Evolutionary conservation across 768 basidiomycete species (phyloP).

Genomic region (Kwoniella sp.): DNA sequence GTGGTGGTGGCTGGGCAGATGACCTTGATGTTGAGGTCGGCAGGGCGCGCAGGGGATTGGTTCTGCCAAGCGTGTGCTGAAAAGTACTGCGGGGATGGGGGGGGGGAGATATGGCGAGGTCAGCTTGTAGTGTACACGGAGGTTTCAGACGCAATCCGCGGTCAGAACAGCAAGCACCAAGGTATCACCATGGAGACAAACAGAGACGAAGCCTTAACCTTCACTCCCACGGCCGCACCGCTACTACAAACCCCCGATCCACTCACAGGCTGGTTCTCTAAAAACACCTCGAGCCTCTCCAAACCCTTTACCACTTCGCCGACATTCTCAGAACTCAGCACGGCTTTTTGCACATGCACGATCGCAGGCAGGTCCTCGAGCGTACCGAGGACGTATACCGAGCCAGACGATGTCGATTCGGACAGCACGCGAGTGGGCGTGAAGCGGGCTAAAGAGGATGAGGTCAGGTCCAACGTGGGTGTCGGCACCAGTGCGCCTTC

Average conservation of each 20-base stretch:
- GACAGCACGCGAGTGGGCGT: constrained; percentile 2
- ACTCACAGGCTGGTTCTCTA: constrained; percentile 69
- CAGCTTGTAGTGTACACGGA: too few relatives aligned
- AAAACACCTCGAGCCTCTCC: constrained; percentile 64
- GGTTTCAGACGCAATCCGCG: too few relatives aligned
- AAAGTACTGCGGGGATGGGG: constrained; percentile 60
- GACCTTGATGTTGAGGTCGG: constrained; percentile 77
- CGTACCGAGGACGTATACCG: constrained; percentile 9
- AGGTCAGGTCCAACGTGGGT: background rate
- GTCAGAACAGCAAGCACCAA: too few relatives aligned
- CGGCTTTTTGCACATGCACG: constrained; percentile 35
- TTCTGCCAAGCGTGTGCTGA: constrained; percentile 74
- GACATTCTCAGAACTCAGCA: constrained; percentile 26
- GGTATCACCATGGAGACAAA: too few relatives aligned
- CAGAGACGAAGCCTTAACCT: too few relatives aligned
- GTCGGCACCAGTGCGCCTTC: too few relatives aligned
- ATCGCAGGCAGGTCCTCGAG: constrained; percentile 5
- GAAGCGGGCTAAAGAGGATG: background rate
- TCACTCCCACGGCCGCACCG: too few relatives aligned
- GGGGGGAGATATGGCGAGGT: background rate
- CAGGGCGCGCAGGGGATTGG: constrained; percentile 40
- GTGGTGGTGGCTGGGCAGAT: constrained; percentile 85
- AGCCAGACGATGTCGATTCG: constrained; percentile 4
- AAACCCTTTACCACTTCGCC: constrained; percentile 21
- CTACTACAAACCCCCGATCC: too few relatives aligned